A percentile compares a stretch with the other conserved stretches of the same genome.
Evolutionary conservation across 345 rosid species (phyloP).

Genomic region (Zanthoxylum bungeanum): DNA sequence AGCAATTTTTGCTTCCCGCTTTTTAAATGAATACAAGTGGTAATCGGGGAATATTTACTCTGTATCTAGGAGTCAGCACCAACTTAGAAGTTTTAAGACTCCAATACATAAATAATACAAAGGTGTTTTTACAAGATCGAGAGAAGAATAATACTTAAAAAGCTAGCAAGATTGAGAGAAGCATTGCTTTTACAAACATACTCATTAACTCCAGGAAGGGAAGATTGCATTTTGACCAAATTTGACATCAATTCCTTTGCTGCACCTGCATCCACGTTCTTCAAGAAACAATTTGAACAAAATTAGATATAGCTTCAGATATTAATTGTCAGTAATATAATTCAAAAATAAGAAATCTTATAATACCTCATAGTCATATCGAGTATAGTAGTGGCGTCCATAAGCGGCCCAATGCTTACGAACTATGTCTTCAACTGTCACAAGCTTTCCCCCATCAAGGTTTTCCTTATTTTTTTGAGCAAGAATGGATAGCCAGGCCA

Average conservation of each 20-base stretch:
- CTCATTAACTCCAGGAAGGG: conserved; percentile 76
- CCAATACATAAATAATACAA: neutral
- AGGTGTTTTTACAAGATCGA: neutral
- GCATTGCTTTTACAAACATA: conserved; percentile 26
- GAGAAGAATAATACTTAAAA: neutral
- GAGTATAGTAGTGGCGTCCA: conserved; percentile 97
- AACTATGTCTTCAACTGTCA: conserved; percentile 91
- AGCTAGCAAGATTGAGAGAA: neutral
- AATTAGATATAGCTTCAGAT: conserved; percentile 15
- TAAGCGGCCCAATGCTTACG: conserved; percentile 83
- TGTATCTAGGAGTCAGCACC: neutral
- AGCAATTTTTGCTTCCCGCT: neutral
- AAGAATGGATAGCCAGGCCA: conserved; percentile 95
- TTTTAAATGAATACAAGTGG: neutral
- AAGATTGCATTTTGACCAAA: conserved; percentile 79
- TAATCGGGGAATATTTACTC: neutral
- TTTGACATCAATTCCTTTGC: conserved; percentile 89
- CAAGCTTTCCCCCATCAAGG: conserved; percentile 64
- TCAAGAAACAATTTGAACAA: conserved; percentile 29
- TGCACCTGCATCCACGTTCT: conserved; percentile 95
- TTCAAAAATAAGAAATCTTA: neutral
- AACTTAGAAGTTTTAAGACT: neutral
- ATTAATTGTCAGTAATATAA: neutral
- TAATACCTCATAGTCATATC: conserved; percentile 94
- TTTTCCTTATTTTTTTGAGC: conserved; percentile 82